These are phyloP conservation scores for Thecaphora thlaspeos DNA, from an alignment of 1,284 basidiomycete genomes.

Conservation along the genomic window DNA sequence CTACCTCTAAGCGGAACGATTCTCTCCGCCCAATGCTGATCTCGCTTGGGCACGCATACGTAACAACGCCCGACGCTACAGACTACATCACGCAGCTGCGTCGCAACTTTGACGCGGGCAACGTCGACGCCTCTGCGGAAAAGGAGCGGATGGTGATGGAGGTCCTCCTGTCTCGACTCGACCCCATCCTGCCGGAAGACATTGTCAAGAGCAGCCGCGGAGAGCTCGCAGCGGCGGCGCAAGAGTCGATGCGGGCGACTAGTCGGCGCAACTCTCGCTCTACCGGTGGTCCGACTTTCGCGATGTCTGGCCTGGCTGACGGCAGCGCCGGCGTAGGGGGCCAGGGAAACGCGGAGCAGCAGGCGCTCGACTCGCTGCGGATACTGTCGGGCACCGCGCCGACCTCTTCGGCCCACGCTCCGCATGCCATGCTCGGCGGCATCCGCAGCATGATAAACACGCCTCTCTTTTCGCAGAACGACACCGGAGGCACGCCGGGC, in stretches of 20 bases:
- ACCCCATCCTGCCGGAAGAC: constrained; percentile 25
- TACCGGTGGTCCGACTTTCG: no score
- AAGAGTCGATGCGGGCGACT: constrained; percentile 27
- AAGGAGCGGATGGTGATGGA: constrained; percentile 38
- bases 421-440: no score
- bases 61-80: not conserved
- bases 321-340: no score
- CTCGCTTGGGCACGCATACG: no score
- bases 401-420: constrained; percentile 4
- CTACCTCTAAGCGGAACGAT: no score
- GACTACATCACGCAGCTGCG: constrained; percentile 30
- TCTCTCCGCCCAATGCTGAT: not conserved
- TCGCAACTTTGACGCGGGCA: constrained; percentile 32
- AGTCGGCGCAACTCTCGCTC: not conserved
- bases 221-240: constrained; percentile 22
- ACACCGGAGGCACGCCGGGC: not conserved
- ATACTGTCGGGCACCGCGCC: constrained; percentile 22
- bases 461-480: not conserved
- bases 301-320: no score
- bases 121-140: constrained; percentile 34
- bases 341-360: constrained; percentile 27
- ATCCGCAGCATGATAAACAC: no score
- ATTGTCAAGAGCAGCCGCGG: constrained; percentile 18
- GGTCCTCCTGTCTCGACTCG: constrained; percentile 24
- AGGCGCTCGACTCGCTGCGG: constrained; percentile 27